Percentiles rank a stretch among this genome's conserved stretches.
phyloP scores from a whole-genome alignment of 1,284 basidiomycete species.

The Trichosporon coremiiforme region DNA sequence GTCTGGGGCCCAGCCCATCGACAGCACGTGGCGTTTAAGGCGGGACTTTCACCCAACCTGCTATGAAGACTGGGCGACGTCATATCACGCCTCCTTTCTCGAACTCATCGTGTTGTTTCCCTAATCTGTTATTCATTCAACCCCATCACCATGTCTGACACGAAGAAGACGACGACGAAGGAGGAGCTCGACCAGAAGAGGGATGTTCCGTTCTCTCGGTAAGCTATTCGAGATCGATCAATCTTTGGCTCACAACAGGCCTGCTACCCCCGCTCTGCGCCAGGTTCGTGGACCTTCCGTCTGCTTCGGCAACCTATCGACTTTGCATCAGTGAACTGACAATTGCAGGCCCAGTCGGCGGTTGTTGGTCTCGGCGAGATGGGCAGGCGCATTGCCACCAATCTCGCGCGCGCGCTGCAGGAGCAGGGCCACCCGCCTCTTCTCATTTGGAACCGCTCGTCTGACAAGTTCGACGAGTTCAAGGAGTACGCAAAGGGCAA shows the following conservation, averaged over 20 bases:
- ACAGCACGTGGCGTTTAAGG: slow-evolving; percentile 4
- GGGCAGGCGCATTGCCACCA: slow-evolving; percentile 54
- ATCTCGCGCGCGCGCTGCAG: slow-evolving; percentile 47
- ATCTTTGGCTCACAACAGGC: slow-evolving; percentile 32
- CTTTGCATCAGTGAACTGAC: neutral
- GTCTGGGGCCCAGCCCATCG: slow-evolving; percentile 10
- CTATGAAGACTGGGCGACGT: neutral
- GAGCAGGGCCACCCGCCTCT: slow-evolving; percentile 45
- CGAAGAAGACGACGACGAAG: neutral
- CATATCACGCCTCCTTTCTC: neutral
- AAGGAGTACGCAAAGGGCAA: slow-evolving; percentile 40
- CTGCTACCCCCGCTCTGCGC: slow-evolving; percentile 41
- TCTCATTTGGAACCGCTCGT: slow-evolving; percentile 54
- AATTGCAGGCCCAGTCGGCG: slow-evolving; percentile 41
- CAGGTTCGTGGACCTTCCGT: slow-evolving; percentile 9
- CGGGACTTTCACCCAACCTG: slow-evolving; percentile 3
- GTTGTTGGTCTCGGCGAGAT: slow-evolving; percentile 57
- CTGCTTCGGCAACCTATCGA: slow-evolving; percentile 1
- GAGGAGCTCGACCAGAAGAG: neutral
- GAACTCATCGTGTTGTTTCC: neutral
- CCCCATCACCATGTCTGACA: slow-evolving; percentile 17
- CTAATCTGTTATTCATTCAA: neutral
- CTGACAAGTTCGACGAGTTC: slow-evolving; percentile 47
- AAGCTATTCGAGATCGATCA: neutral
- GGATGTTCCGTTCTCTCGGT: slow-evolving; percentile 52